Conservation (phyloP, 345 rosid species). For the Salix dunnii region DNA sequence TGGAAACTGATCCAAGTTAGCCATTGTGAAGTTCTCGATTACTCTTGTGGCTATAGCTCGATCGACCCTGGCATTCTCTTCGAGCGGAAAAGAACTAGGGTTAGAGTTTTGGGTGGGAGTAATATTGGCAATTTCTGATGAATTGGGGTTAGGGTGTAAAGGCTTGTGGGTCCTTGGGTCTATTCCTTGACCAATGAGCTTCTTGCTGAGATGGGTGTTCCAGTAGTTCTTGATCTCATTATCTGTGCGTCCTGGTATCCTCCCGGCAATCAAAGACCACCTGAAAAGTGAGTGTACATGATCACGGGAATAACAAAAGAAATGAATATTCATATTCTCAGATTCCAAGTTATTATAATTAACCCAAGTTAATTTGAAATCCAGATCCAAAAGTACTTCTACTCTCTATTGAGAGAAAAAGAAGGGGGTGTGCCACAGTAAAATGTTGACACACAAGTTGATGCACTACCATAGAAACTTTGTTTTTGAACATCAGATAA, state of each 20-base stretch:
- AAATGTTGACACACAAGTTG: neutral
- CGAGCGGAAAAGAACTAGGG: slow-evolving; percentile 4
- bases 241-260: slow-evolving; percentile 30
- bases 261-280: slow-evolving; percentile 31
- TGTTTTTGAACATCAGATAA: too few relatives aligned
- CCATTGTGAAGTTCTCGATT: neutral
- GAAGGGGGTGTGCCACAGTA: neutral
- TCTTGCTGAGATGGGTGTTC: slow-evolving; percentile 29
- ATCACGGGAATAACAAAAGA: too few relatives aligned
- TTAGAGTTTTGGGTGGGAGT: neutral
- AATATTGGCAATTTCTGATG: neutral
- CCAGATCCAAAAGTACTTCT: neutral
- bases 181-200: slow-evolving; percentile 28
- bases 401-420: neutral
- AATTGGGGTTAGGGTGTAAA: slow-evolving; percentile 14
- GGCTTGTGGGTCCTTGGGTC: slow-evolving; percentile 34
- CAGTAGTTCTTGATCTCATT: slow-evolving; percentile 31
- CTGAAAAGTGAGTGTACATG: slow-evolving; percentile 2
- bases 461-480: neutral
- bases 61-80: slow-evolving; percentile 3
- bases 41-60: slow-evolving; percentile 15
- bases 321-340: too few relatives aligned
- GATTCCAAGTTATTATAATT: too few relatives aligned
- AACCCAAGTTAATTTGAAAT: too few relatives aligned
- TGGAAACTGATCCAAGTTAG: neutral